These are phyloP conservation scores for Phytophthora melonis DNA, from an alignment of 352 stramenopile species.

Conservation along the genomic window DNA sequence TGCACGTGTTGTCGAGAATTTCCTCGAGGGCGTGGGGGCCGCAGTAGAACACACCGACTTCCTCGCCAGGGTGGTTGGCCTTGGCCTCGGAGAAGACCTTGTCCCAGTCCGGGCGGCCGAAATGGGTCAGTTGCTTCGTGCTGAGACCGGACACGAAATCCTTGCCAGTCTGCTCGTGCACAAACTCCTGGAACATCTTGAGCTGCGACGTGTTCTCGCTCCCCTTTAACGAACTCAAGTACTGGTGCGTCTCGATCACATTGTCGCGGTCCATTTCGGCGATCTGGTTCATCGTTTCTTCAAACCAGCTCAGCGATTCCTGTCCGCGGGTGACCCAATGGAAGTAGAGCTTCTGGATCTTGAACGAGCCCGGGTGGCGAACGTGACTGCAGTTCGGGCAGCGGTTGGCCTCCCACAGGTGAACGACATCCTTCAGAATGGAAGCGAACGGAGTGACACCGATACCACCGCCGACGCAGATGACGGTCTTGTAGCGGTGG, in stretches of 20 bases:
- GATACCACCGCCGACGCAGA: conserved; percentile 81
- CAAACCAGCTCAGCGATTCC: conserved; percentile 86
- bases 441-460: conserved; percentile 87
- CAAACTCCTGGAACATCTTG: conserved; percentile 88
- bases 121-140: conserved; percentile 86
- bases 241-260: conserved; percentile 86
- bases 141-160: conserved; percentile 85
- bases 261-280: conserved; percentile 79
- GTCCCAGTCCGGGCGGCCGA: conserved; percentile 89
- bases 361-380: conserved; percentile 72
- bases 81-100: conserved; percentile 70
- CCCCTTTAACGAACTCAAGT: conserved; percentile 82
- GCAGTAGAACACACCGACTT: conserved; percentile 91
- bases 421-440: conserved; percentile 81
- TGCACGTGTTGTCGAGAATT: conserved; percentile 75
- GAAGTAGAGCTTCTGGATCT: conserved; percentile 89
- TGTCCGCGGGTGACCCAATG: conserved; percentile 87
- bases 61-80: conserved; percentile 59
- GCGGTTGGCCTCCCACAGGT: conserved; percentile 80
- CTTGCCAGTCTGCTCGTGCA: conserved; percentile 77
- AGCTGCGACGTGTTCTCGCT: conserved; percentile 79
- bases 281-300: conserved; percentile 89
- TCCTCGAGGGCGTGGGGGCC: conserved; percentile 83
- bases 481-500: conserved; percentile 77
- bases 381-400: conserved; percentile 82